phyloP scores from a whole-genome alignment of 148 eudicot genomes.

The Fagopyrum esculentum region DNA sequence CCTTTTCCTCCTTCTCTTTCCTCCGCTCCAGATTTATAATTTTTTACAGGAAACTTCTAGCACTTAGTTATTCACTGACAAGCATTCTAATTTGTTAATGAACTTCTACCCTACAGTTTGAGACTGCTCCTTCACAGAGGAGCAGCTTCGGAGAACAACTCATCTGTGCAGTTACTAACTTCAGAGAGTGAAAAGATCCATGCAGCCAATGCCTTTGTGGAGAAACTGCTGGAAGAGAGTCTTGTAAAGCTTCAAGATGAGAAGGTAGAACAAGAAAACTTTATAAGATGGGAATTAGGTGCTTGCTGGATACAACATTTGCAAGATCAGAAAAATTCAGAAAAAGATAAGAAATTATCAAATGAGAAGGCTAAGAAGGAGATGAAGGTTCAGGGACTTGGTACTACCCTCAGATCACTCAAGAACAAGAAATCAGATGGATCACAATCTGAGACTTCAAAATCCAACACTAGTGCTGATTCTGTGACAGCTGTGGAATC shows the following conservation, averaged over 20 bases:
- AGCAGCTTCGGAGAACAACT: slow-evolving; percentile 40
- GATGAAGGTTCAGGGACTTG: slow-evolving; percentile 96
- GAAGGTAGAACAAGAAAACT: slow-evolving; percentile 41
- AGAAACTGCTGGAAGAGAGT: slow-evolving; percentile 63
- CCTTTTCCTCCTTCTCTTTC: no score
- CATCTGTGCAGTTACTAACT: slow-evolving; percentile 22
- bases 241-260: slow-evolving; percentile 70
- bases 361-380: slow-evolving; percentile 70
- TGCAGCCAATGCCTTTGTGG: slow-evolving; percentile 56
- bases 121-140: slow-evolving; percentile 83
- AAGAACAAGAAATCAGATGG: slow-evolving; percentile 70
- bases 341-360: slow-evolving; percentile 75
- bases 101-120: slow-evolving; percentile 49
- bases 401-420: slow-evolving; percentile 84
- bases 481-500: slow-evolving; percentile 28
- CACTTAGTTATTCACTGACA: neutral
- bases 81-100: neutral
- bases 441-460: slow-evolving; percentile 34
- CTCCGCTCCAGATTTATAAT: no score
- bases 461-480: slow-evolving; percentile 31
- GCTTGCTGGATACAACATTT: slow-evolving; percentile 99
- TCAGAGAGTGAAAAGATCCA: slow-evolving; percentile 41
- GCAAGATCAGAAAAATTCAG: slow-evolving; percentile 84
- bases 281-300: slow-evolving; percentile 97
- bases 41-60: no score